Evolutionary conservation across 73 alveolate species (phyloP).

Genomic region (Breviolum minutum): DNA sequence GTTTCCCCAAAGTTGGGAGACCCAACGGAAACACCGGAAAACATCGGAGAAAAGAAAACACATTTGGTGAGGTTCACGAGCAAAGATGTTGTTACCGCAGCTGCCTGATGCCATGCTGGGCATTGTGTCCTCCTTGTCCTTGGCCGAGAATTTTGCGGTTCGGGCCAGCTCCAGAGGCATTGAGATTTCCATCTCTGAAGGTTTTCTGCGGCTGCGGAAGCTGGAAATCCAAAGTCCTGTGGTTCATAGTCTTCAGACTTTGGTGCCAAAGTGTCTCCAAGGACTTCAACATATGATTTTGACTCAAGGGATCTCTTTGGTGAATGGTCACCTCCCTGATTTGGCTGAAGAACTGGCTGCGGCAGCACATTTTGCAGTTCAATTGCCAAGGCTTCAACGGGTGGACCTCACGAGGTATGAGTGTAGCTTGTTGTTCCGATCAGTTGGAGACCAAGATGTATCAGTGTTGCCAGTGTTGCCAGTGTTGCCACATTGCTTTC

Average conservation of each 20-base stretch:
- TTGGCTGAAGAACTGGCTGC: constrained; percentile 34
- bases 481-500: constrained; percentile 20
- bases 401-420: constrained; percentile 22
- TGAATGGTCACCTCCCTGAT: constrained; percentile 29
- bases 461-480: not conserved
- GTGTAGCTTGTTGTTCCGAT: constrained; percentile 26
- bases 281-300: constrained; percentile 21
- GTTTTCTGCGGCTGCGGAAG: not conserved
- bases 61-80: not conserved
- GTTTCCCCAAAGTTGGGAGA: constrained; percentile 41
- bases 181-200: not conserved
- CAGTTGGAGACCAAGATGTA: not conserved
- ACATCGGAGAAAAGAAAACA: too few relatives aligned
- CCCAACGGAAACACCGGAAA: too few relatives aligned
- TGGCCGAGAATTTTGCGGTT: constrained; percentile 7
- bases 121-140: not conserved
- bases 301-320: constrained; percentile 4
- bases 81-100: constrained; percentile 10
- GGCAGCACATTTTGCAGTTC: not conserved
- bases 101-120: constrained; percentile 44
- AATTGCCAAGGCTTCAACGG: not conserved
- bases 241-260: not conserved
- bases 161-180: not conserved
- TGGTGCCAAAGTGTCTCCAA: constrained; percentile 1
- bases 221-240: not conserved